Evolutionary conservation across 306 rosid species (phyloP), one percentile per base, ranked within the genome.

Genomic region (Styphnolobium japonicum): DNA sequence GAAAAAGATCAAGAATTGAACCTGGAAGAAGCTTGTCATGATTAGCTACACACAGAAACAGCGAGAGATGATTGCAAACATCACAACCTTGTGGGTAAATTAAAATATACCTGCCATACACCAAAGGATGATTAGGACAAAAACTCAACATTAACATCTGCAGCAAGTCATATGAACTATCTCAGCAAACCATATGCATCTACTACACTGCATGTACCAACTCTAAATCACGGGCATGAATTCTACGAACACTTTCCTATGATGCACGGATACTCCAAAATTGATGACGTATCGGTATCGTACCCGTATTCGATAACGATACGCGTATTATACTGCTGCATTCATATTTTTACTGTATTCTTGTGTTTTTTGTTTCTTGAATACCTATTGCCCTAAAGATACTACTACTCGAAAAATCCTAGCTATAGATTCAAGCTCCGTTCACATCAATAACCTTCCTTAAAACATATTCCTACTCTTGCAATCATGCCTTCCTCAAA

Each of bases 11-110:
- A 63, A 16, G 67, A 66, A 77, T 37, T 71, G 66, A 71, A 93
- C 99, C 98, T 87, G 99, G 98, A 82, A 96, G 99, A 89, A 93
- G 99, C 77, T 92, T 92, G 87, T 96, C 99, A 77, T 96, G 99
- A 93, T 96, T 89, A 71, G 98, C 97, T 3, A 96, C 98, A 83
- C 99, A 96, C 4, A 93, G 95, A 85, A 96, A 96, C 87, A 96
- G 83, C 29, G 98, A 96, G 81, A 96, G 99, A 77, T 96, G 98
- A 86, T 96, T 92, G 97, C 94, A 89, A 31, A 96, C 99, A 81
- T 96, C 99, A 45, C 99, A 93, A 6, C 99, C 98, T 80, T 96
- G 99, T 34, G 98, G 99, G 78, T 96, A 96, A 64, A 96, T 96
- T 86, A 96, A 85, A 80, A 96, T 93, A 83, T 96, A 96, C 99